A percentile compares a stretch with the other conserved stretches of the same genome.
Evolutionary conservation across 2,329 filamentous ascomycete species (phyloP).

Genomic region (Exophiala aquamarina): DNA sequence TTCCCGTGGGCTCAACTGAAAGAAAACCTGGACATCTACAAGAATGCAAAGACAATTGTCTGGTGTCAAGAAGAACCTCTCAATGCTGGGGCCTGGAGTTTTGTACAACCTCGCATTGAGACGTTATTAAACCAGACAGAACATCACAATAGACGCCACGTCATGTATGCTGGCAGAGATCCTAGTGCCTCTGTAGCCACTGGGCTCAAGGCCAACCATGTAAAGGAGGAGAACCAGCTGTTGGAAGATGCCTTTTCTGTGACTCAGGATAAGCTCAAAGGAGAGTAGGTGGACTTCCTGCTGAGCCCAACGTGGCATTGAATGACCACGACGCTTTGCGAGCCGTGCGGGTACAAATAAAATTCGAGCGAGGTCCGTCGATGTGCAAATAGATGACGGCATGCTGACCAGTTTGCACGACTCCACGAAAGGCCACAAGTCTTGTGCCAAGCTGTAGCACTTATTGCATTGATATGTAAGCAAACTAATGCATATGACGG

Average conservation of each 20-base stretch:
- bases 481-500: too few species aligned
- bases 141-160: constrained; percentile 89
- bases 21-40: constrained; percentile 95
- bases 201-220: constrained; percentile 81
- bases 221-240: constrained; percentile 90
- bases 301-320: too few species aligned
- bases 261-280: constrained; percentile 66
- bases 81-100: constrained; percentile 95
- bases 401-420: too few species aligned
- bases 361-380: too few species aligned
- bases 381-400: too few species aligned
- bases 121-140: constrained; percentile 90
- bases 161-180: constrained; percentile 94
- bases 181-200: constrained; percentile 93
- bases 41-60: constrained; percentile 95
- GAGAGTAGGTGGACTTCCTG: constrained; percentile 34
- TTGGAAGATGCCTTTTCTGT: constrained; percentile 64
- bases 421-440: too few species aligned
- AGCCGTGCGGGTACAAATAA: too few species aligned
- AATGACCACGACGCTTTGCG: too few species aligned
- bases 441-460: too few species aligned
- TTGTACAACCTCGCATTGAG: constrained; percentile 96
- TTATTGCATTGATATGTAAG: too few species aligned
- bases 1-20: constrained; percentile 98
- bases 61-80: constrained; percentile 98